Percentiles rank a stretch among this genome's conserved stretches.
Conservation (phyloP, 345 rosid species). For the Lepidium didymum region DNA sequence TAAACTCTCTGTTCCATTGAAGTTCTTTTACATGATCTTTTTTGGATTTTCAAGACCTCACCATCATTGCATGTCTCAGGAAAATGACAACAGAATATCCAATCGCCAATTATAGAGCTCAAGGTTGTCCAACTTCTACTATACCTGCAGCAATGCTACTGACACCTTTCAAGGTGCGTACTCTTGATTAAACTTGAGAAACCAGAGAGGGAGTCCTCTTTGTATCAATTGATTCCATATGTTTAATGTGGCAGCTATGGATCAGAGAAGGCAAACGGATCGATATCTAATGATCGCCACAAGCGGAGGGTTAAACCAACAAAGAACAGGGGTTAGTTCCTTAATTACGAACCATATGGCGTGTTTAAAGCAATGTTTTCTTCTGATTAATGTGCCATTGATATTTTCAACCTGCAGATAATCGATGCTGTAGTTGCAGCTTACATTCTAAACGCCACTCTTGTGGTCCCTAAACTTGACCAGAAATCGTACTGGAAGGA, state of each 20-base stretch:
- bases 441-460: slow-evolving; percentile 87
- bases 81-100: slow-evolving; percentile 32
- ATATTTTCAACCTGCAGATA: slow-evolving; percentile 40
- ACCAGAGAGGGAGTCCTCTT: neutral
- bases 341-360: neutral
- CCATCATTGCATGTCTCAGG: slow-evolving; percentile 26
- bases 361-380: no score
- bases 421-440: slow-evolving; percentile 89
- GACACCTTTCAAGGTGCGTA: slow-evolving; percentile 42
- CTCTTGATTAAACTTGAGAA: neutral
- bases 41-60: neutral
- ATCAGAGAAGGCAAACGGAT: slow-evolving; percentile 41
- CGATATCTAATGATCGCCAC: slow-evolving; percentile 78
- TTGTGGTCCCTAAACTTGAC: slow-evolving; percentile 82
- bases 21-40: no score
- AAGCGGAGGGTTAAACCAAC: slow-evolving; percentile 94
- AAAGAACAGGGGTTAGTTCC: slow-evolving; percentile 77
- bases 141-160: slow-evolving; percentile 75
- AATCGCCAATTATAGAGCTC: slow-evolving; percentile 68
- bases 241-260: slow-evolving; percentile 37
- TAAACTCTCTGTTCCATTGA: neutral
- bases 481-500: slow-evolving; percentile 92
- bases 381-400: neutral
- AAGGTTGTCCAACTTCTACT: slow-evolving; percentile 46
- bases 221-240: neutral